Percentiles rank a stretch among this genome's conserved stretches.
Conservation (phyloP, 805 yeast genomes). For the Myxozyma kluyveri region DNA sequence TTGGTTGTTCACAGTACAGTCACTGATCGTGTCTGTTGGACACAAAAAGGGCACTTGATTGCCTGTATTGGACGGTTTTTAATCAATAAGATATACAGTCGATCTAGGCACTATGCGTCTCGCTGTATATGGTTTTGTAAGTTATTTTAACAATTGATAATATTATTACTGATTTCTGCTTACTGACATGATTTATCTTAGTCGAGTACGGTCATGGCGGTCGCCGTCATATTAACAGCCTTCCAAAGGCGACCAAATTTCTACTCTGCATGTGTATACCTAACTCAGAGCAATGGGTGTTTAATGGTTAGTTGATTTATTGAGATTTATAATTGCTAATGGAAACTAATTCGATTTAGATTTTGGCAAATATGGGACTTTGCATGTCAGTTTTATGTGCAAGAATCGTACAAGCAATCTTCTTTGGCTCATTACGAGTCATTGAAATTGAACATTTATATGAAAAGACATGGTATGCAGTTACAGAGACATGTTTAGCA, state of each 20-base stretch:
- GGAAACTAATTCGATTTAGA: conserved; percentile 6
- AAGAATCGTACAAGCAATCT: conserved; percentile 48
- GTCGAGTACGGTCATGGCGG: conserved; percentile 42
- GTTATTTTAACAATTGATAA: conserved; percentile 6
- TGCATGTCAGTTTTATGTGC: conserved; percentile 42
- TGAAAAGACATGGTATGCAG: conserved; percentile 62
- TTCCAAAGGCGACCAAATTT: conserved; percentile 48
- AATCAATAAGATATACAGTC: too few species aligned
- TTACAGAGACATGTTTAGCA: conserved; percentile 58
- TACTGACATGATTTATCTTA: conserved; percentile 13
- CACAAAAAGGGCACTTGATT: too few species aligned
- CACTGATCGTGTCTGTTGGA: too few species aligned
- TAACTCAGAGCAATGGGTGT: conserved; percentile 52
- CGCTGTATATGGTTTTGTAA: conserved; percentile 33
- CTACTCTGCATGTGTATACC: conserved; percentile 49
- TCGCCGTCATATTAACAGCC: conserved; percentile 41
- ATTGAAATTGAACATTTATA: conserved; percentile 73
- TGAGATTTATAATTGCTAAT: too few species aligned
- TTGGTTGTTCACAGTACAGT: too few species aligned
- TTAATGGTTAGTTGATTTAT: conserved; percentile 45
- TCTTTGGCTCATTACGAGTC: conserved; percentile 73
- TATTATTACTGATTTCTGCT: too few species aligned
- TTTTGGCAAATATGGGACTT: conserved; percentile 31
- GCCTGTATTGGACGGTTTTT: too few species aligned
- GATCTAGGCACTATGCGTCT: conserved; percentile 28